Base-by-base conservation (phyloP, 2,329 filamentous ascomycete species). In the Basipetospora chlamydospora region DNA sequence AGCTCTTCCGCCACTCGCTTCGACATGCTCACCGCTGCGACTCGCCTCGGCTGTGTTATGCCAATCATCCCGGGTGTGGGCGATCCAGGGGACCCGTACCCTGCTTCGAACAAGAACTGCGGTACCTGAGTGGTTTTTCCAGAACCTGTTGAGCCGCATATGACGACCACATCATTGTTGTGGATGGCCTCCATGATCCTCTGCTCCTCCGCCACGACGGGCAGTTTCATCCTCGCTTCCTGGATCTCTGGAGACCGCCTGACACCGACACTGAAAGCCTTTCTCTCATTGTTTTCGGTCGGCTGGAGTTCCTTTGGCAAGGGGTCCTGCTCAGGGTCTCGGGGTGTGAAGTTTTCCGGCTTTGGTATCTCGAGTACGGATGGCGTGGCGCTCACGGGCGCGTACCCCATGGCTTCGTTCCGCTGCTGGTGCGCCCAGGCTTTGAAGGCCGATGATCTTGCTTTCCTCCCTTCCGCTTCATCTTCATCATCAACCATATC, bases 51-150 rank as follows among this genome's bases (percentile, higher is more conserved):
- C 49, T 98, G 92, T 1, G 92, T 98, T 20, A 98, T 73, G 36
- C 86, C 90, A 51, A 98, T 90, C 71, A 96, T 77, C 25, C 90
- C 90, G 1, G 85, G 82, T 0, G 83, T 92, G 3, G 80, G 78
- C 5, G 84, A 83, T 17, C 74, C 65, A 1, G 75, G 66, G 20
- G 80, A 77, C 9, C 88, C 90, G 50, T 92, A 96, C 6, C 90
- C 90, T 33, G 87, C 79, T 61, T 98, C 90, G 47, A 82, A 94
- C 21, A 98, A 65, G 50, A 98, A 98, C 50, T 98, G 90, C 1
- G 92, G 92, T 7, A 98, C 73, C 55, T 98, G 90, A 0, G 90
- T 98, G 0, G 92, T 98, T 58, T 98, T 98, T 54, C 90, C 90
- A 43, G 86, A 95, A 57, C 90, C 90, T 23, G 92, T 98, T 11